Conservation (phyloP, 331 rosid genomes). For the Acacia concinna region DNA sequence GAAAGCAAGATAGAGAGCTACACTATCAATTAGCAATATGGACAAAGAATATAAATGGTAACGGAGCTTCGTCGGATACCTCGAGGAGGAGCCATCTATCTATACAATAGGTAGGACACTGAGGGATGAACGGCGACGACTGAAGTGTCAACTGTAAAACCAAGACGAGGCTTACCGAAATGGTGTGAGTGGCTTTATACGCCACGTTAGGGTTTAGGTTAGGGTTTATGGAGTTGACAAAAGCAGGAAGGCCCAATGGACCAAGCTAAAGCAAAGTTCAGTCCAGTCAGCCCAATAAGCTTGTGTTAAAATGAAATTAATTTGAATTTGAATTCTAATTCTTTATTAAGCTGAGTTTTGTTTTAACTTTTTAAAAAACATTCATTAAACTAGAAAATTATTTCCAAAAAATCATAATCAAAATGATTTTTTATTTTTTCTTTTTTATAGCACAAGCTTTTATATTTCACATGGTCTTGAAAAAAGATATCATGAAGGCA, state of each 20-base stretch:
- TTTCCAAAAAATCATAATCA: too few relatives aligned
- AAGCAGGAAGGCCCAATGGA: not conserved
- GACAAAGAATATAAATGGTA: not conserved
- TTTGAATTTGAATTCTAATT: too few relatives aligned
- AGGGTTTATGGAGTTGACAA: not conserved
- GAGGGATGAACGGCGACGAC: not conserved
- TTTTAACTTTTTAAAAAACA: too few relatives aligned
- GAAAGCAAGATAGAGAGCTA: not conserved
- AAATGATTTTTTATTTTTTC: too few relatives aligned
- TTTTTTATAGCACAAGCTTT: too few relatives aligned
- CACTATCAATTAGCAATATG: not conserved
- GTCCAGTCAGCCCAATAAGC: not conserved
- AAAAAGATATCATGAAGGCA: too few relatives aligned
- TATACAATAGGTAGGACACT: not conserved
- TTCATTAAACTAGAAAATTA: too few relatives aligned
- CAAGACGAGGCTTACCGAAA: not conserved
- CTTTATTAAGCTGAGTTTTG: too few relatives aligned
- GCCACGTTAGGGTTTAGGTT: slow-evolving; percentile 4
- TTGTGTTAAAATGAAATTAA: not conserved
- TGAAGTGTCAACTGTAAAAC: not conserved
- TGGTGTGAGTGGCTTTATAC: not conserved
- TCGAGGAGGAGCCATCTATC: slow-evolving; percentile 29
- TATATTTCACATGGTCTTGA: too few relatives aligned
- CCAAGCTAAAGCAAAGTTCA: not conserved
- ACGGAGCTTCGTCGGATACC: not conserved